Percentiles rank a stretch among this genome's conserved stretches.
phyloP scores from a whole-genome alignment of 139 green algal genomes.

The Closterium sp. region DNA sequence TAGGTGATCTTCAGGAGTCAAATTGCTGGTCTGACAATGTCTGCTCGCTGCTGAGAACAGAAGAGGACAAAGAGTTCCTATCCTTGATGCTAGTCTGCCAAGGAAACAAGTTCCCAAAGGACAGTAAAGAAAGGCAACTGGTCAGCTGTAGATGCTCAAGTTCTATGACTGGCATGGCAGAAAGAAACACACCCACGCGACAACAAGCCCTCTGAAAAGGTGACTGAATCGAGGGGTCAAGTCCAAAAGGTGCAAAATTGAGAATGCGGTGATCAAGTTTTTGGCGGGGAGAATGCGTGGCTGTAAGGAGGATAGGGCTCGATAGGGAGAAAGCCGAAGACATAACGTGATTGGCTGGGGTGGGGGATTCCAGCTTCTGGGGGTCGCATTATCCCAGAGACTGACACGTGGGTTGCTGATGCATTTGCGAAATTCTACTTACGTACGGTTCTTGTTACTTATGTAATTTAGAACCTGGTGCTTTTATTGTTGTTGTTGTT shows the following conservation, averaged over 20 bases:
- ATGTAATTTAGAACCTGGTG: too few relatives aligned
- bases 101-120: not conserved
- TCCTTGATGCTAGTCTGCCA: not conserved
- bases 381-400: not conserved
- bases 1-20: not conserved
- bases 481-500: too few relatives aligned
- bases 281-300: not conserved
- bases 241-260: not conserved
- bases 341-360: not conserved
- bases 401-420: not conserved
- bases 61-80: not conserved
- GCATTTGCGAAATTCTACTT: not conserved
- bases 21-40: not conserved
- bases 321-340: not conserved
- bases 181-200: too few relatives aligned
- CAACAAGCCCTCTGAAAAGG: not conserved
- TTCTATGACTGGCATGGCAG: not conserved
- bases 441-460: not conserved
- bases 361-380: not conserved
- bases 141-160: not conserved
- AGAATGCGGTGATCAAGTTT: not conserved
- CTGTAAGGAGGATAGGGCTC: not conserved
- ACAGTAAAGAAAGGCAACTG: not conserved
- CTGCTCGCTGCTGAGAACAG: not conserved
- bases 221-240: not conserved